Base-by-base conservation (phyloP, 2,329 filamentous ascomycete species). In the Hymenoscyphus infarciens region DNA sequence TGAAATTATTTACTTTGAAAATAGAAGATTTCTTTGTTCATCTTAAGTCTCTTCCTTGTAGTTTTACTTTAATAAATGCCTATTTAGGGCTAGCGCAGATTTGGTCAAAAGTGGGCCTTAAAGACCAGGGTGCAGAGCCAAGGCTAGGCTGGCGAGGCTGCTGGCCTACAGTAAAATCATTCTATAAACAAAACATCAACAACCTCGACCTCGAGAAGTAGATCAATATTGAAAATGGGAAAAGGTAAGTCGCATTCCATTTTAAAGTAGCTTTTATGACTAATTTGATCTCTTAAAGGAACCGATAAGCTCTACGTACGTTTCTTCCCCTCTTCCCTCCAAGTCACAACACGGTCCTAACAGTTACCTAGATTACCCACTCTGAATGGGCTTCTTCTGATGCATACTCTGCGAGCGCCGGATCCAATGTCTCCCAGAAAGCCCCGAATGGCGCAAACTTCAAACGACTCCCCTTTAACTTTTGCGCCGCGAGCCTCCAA, bases 361-460 rank as follows among this genome's bases (percentile, higher is more conserved):
- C 39, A 31, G 39, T 22, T 27, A n/a, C 19, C 27, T 81, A 87
- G 83, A 99, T 99, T 73, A 99, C 95, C 61, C 96, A 99, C 79
- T 96, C 91, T 49, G 95, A 99, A 82, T 99, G 95, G 95, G 88
- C 92, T 7, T 97, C 92, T 5, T 87, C 89, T 56, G 93, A 97
- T 76, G 87, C 91, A 63, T 97, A 91, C 77, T 90, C 90, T 35
- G 92, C 92, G 69, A 93, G 87, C 74, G 88, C 84, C 31, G 90
- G 90, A 70, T 82, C 88, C 61, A 87, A 86, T 70, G 85, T 89
- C 62, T 87, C 87, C 58, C 75, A 83, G 74, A 75, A 87, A 78
- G 76, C 82, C 72, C 67, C 79, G 2, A 77, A 77, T 25, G 84
- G 85, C 67, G 83, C 85, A 57, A 83, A 84, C 42, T 98, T 98